These are phyloP conservation scores for Fusarium poae DNA, from an alignment of 2,329 filamentous ascomycete species.

Conservation along the genomic window DNA sequence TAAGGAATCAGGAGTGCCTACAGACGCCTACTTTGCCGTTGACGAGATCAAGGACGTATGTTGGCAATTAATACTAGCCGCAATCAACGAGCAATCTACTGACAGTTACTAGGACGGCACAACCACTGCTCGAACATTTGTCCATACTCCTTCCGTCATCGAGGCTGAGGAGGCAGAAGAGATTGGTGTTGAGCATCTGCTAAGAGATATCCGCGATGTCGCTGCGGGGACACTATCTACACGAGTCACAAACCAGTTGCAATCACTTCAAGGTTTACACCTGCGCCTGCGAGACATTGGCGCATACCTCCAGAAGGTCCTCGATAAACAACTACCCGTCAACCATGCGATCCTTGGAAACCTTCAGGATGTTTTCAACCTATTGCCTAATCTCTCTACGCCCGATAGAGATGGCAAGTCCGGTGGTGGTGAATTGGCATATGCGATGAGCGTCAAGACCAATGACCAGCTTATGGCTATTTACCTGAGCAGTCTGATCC, in stretches of 20 bases:
- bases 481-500: constrained; percentile 92
- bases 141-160: constrained; percentile 97
- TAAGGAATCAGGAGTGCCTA: constrained; percentile 96
- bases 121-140: constrained; percentile 95
- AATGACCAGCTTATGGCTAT: constrained; percentile 99
- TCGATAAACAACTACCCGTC: constrained; percentile 90
- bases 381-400: constrained; percentile 93
- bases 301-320: constrained; percentile 93
- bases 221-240: constrained; percentile 97
- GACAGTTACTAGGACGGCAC: constrained; percentile 83
- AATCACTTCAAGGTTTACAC: constrained; percentile 96
- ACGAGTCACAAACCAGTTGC: constrained; percentile 95
- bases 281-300: constrained; percentile 95
- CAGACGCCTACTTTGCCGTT: constrained; percentile 98
- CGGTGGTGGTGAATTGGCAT: constrained; percentile 86
- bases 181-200: constrained; percentile 96
- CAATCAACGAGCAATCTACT: constrained; percentile 8
- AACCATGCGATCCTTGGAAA: constrained; percentile 98
- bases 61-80: constrained; percentile 32
- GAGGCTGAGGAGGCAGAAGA: constrained; percentile 99
- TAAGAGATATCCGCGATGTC: constrained; percentile 97
- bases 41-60: constrained; percentile 99
- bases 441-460: constrained; percentile 98
- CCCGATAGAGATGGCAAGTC: constrained; percentile 75
- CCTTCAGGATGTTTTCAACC: constrained; percentile 99